Evolutionary conservation across 2,329 filamentous ascomycete genomes (phyloP).

Genomic region (Alternaria sp.): DNA sequence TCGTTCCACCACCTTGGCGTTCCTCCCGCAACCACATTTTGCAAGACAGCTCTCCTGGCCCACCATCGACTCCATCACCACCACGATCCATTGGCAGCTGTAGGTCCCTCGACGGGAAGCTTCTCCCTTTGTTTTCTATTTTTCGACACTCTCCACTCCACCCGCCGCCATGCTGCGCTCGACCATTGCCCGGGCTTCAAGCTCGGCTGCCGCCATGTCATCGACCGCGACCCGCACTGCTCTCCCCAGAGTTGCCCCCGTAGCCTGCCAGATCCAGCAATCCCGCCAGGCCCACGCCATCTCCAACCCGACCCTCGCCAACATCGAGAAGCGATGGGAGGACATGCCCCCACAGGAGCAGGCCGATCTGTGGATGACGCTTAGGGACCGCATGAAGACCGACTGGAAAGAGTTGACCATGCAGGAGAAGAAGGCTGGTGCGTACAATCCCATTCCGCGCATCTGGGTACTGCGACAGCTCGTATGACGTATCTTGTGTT

Average conservation of each 20-base stretch:
- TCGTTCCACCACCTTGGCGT: conserved; percentile 22
- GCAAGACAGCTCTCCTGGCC: conserved; percentile 29
- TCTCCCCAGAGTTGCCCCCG: conserved; percentile 40
- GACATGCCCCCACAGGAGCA: conserved; percentile 97
- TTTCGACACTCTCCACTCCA: conserved; percentile 49
- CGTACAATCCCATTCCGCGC: conserved; percentile 53
- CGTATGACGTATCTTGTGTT: conserved; percentile 40
- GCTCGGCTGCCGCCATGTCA: conserved; percentile 44
- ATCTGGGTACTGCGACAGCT: conserved; percentile 20
- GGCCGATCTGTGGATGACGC: conserved; percentile 97
- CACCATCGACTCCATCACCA: conserved; percentile 40
- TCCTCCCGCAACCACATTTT: conserved; percentile 23
- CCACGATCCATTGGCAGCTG: conserved; percentile 47
- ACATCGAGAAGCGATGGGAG: conserved; percentile 99
- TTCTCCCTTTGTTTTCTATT: conserved; percentile 38
- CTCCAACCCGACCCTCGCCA: conserved; percentile 94
- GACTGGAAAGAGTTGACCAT: conserved; percentile 95
- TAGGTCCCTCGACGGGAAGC: conserved; percentile 46
- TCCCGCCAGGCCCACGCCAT: conserved; percentile 82
- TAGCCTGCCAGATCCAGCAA: conserved; percentile 57
- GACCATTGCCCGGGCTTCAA: conserved; percentile 47
- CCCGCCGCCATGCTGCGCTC: conserved; percentile 49
- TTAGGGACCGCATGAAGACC: conserved; percentile 98
- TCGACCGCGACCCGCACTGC: conserved; percentile 46
- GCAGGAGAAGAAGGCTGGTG: conserved; percentile 99